Evolutionary conservation across 202 grass and related monocot species (phyloP), one percentile per base, ranked within the genome.

Genomic region (Sporobolus alterniflorus): DNA sequence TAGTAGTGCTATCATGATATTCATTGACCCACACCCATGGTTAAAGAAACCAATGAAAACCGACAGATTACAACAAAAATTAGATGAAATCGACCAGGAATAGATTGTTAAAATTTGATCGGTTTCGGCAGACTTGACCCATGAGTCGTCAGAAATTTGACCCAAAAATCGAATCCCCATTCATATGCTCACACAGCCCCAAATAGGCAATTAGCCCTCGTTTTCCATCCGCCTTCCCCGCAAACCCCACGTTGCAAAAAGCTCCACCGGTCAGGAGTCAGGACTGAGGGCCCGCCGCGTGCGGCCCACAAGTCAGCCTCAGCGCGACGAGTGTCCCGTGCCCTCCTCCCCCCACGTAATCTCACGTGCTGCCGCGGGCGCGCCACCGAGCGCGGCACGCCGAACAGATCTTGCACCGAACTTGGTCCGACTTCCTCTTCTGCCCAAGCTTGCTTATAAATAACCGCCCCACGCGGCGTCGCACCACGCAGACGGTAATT

Each of bases 281-380:
- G n/a, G 22, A 17, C 50, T 0, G 9, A 16, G 69, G 41, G 2
- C 69, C 87, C 76, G 34, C 41, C 24, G 0, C 4, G 32, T 2
- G 6, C 2, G 83, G 65, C 73, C 83, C 88, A 82, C 88, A 44
- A 10, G 83, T 42, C 72, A 89, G 88, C 1, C 4, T 22, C 64
- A 6, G 22, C 32, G 11, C 40, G 80, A 73, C 80, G 48, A 54
- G 39, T 65, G 36, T 51, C n/a, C 52, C 1, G 16, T 18, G 17
- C 13, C 29, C 12, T 25, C 65, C 36, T 69, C 52, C 67, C 15
- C 13, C 56, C 76, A 12, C 71, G 42, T 56, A 69, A 67, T 73
- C 65, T 77, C 88, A 82, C 78, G 83, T 82, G 88, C 71, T 89
- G 54, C 40, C 34, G 49, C 74, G 62, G 2, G 29, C 66, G 60